Conservation (phyloP, 2,329 filamentous ascomycete species). For the Cercospora zeae-maydis region DNA sequence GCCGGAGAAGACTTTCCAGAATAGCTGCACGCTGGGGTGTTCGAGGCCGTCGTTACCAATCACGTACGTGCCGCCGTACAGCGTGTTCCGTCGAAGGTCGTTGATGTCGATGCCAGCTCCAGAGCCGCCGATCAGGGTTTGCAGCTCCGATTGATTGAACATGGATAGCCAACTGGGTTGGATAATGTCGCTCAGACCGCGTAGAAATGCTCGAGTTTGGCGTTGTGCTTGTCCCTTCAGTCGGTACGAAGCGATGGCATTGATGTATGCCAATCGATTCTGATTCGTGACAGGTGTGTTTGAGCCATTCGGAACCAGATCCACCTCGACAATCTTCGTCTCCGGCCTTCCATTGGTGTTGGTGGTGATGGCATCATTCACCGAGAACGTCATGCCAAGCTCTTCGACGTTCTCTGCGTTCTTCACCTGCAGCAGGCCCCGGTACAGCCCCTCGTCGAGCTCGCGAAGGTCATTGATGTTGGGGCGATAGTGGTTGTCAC, state of each 20-base stretch:
- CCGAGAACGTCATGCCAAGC: constrained; percentile 82
- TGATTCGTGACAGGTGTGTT: constrained; percentile 80
- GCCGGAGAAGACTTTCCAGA: constrained; percentile 83
- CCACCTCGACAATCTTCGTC: constrained; percentile 61
- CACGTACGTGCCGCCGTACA: constrained; percentile 81
- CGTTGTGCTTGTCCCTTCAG: constrained; percentile 72
- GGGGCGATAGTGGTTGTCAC: constrained; percentile 74
- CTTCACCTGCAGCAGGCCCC: constrained; percentile 77
- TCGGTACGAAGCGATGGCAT: constrained; percentile 82
- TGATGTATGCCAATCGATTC: constrained; percentile 91
- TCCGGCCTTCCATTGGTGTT: constrained; percentile 39
- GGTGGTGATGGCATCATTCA: constrained; percentile 57
- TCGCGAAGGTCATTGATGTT: constrained; percentile 92
- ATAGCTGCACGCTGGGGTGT: constrained; percentile 78
- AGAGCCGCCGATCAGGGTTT: constrained; percentile 87
- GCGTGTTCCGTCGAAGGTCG: constrained; percentile 78
- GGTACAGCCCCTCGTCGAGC: constrained; percentile 85
- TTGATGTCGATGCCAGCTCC: constrained; percentile 75
- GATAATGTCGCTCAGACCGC: constrained; percentile 81
- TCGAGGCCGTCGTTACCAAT: constrained; percentile 86
- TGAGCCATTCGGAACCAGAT: constrained; percentile 73
- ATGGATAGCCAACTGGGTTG: constrained; percentile 91
- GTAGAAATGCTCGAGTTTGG: constrained; percentile 86
- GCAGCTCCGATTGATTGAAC: constrained; percentile 96
- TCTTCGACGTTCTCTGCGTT: constrained; percentile 79